Conservation (phyloP, 306 rosid species). For the Castanea sativa region DNA sequence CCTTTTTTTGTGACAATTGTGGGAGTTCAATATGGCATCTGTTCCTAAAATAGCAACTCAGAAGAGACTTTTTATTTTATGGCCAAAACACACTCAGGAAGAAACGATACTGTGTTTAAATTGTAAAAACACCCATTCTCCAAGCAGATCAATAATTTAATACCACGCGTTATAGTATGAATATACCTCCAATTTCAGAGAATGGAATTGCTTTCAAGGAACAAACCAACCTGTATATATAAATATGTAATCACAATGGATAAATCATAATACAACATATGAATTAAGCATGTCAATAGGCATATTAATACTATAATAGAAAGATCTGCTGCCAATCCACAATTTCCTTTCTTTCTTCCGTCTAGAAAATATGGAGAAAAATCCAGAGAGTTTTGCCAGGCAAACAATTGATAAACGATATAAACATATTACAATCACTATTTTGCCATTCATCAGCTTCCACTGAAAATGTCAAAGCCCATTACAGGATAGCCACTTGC, state of each 20-base stretch:
- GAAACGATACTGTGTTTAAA: too few relatives aligned
- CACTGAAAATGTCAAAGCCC: conserved; percentile 26
- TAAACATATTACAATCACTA: conserved; percentile 51
- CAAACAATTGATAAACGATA: conserved; percentile 53
- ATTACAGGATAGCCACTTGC: conserved; percentile 11
- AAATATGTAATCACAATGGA: conserved; percentile 22
- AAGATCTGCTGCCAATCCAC: conserved; percentile 27
- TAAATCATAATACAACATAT: conserved; percentile 32
- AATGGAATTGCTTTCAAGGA: conserved; percentile 16
- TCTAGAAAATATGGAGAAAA: conserved; percentile 35
- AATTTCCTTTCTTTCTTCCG: conserved; percentile 36
- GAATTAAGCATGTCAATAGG: conserved; percentile 32
- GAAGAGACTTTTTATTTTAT: too few relatives aligned
- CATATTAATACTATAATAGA: conserved; percentile 15
- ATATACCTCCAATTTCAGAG: too few relatives aligned
- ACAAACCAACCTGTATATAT: conserved; percentile 29
- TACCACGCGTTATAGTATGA: too few relatives aligned
- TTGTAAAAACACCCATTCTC: too few relatives aligned
- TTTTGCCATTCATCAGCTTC: conserved; percentile 42
- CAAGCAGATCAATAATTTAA: too few relatives aligned
- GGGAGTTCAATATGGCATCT: too few relatives aligned
- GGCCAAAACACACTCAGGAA: too few relatives aligned
- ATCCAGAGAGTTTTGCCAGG: conserved; percentile 47
- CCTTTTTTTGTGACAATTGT: too few relatives aligned
- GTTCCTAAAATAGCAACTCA: too few relatives aligned